Evolutionary conservation across 345 rosid species (phyloP), one percentile per base, ranked within the genome.

Genomic region (Isatis tinctoria): DNA sequence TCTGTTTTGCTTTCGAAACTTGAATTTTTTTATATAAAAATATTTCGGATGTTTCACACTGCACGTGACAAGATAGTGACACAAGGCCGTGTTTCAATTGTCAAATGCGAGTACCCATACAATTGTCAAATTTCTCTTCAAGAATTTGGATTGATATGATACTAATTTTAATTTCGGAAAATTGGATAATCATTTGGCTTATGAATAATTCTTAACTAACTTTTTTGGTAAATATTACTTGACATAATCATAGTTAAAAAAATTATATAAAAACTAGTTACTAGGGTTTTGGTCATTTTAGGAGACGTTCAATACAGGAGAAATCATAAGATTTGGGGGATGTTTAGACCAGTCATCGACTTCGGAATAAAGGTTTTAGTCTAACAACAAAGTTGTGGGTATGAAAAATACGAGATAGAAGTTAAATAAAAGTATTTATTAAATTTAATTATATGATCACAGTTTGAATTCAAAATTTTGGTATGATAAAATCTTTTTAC

Each of bases 61-160:
- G 76, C 76, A 77, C 76, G 80, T 70, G 80, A 77, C 80, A 40
- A 57, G 80, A 77, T 43, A 65, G 67, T 58, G 80, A 77, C 67
- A 65, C 27, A 70, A 58, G 67, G 71, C 67, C 67, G 76, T 76
- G 71, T 63, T 70, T 76, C 45, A 70, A 37, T 70, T 76, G 80
- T 76, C 80, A 63, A 69, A 64, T 64, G 80, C 63, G 71, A 70
- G 28, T 76, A 44, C 80, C 75, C 75, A 76, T 70, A 64, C 65
- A 69, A 54, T 45, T 75, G 74, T n/a, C 58, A 59, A 10, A 12
- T 57, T 67, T 39, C 36, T 48, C 47, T 30, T 37, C 35, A 43
- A 22, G 13, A 8, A 8, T 30, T 37, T 72, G 48, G 5, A 52
- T 53, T 35, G 22, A 53, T 54, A 33, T 64, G 20, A 30, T 73